Base-by-base conservation (phyloP, 2,329 filamentous ascomycete genomes). In the Leptographium lundbergii region DNA sequence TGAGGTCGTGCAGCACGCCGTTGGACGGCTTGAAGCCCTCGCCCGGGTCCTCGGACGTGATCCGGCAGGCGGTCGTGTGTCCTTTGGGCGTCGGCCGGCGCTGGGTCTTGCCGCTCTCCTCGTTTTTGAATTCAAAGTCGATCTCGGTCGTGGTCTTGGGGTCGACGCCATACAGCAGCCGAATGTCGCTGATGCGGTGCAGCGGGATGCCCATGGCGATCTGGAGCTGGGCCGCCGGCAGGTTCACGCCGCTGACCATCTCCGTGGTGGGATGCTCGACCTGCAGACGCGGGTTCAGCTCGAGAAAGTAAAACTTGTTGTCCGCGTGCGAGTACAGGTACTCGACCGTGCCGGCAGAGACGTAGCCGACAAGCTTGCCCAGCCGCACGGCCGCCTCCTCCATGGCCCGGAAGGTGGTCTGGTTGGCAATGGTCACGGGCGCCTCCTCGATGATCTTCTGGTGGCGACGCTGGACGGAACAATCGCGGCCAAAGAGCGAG, bases 401-500 rank as follows among this genome's bases (percentile, higher is more conserved):
- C 94, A 99, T 99, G 59, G 87, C 85, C 71, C 88, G 87, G 84
- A 99, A 99, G 56, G 91, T 96, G 63, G 82, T 78, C 55, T 85
- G 78, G 73, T 90, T 94, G 58, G 94, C 95, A 65, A 99, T 95
- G 45, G 94, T 99, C 65, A 97, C 95, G 45, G 94, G 94, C 6
- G 94, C 94, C 75, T 99, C 94, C 74, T 99, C 94, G 64, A 99
- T 99, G 73, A 99, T 99, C 81, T 99, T 99, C 75, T 99, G 95
- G 76, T 99, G 95, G 72, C 94, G 85, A 74, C 94, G 85, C 78
- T 99, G 94, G 17, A 99, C 94, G 66, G 94, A 99, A 73, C 94
- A 99, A 78, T 99, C 94, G 84, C 94, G 87, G 70, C 94, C 94
- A 68, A 97, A 99, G 57, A 99, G 85, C 10, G 94, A 99, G 71